A percentile compares a stretch with the other conserved stretches of the same genome.
phyloP scores from a whole-genome alignment of 306 rosid species.

The Pyrus pyrifolia region DNA sequence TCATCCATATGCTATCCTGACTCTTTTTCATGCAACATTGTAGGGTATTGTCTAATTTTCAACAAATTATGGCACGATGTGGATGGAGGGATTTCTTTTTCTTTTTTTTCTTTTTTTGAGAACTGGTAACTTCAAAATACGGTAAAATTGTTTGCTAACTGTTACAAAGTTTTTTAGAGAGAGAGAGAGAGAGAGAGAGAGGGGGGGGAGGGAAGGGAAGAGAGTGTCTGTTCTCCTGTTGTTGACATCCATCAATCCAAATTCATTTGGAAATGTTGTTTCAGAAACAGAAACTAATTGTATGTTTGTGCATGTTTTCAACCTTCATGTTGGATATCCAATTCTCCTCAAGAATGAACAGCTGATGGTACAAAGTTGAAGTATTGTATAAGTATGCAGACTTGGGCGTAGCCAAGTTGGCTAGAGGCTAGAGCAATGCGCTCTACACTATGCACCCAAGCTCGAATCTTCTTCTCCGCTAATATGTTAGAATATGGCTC shows the following conservation, averaged over 20 bases:
- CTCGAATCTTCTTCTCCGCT: not conserved
- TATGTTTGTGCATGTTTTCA: not conserved
- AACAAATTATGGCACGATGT: not conserved
- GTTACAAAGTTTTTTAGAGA: not conserved
- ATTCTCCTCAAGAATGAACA: not conserved
- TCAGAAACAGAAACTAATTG: not conserved
- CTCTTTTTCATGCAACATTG: not conserved
- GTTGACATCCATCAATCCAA: not conserved
- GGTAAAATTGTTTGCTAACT: too few species aligned
- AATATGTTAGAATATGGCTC: not conserved
- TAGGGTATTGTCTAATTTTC: not conserved
- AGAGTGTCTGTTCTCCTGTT: not conserved
- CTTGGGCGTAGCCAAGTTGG: not conserved
- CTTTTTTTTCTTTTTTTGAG: too few species aligned
- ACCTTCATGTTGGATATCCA: conserved; percentile 5
- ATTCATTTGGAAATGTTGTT: not conserved
- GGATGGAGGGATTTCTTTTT: not conserved
- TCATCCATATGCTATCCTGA: not conserved
- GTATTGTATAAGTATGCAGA: not conserved
- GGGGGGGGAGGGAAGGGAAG: not conserved
- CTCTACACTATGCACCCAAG: not conserved
- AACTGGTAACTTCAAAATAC: too few species aligned
- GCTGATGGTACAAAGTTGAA: not conserved
- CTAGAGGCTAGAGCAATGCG: not conserved
- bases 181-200: not conserved